Evolutionary conservation across 2,329 filamentous ascomycete genomes (phyloP), one percentile per base, ranked within the genome.

Genomic region (Graphilbum ipis-grandicollis): DNA sequence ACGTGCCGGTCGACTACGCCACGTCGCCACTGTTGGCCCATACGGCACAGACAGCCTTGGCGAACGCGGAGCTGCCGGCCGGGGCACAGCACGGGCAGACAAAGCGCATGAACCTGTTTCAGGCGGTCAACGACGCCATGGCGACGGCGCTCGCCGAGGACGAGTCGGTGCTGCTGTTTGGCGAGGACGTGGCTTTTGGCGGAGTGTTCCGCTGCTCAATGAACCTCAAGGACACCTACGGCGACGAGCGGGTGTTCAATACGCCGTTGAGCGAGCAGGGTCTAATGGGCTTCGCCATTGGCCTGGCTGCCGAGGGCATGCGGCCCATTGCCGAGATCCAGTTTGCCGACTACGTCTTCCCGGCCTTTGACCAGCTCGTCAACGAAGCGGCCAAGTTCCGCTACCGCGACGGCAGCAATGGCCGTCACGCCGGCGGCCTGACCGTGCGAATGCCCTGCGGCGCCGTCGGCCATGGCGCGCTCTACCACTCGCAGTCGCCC

Each of bases 171-270:
- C 62, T 96, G 39, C 68, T 98, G 9, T 98, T 98, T 50, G 90
- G 90, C 31, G 90, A 98, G 57, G 90, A 98, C 52, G 85, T 98
- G 8, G 83, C 90, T 13, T 98, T 98, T 40, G 90, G 90, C 31
- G 90, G 90, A 37, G 90, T 98, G 14, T 98, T 98, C 52, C 72
- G 90, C 39, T 94, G 85, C 58, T 88, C 83, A 23, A 88, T 90
- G 75, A 83, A 86, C 48, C 67, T 98, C 14, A 75, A 84, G 23
- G 80, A 85, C 43, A 83, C 83, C 39, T 93, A 90, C 54, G 90
- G 90, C 9, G 68, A 73, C 3, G 80, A 90, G 40, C 69, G 90
- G 39, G 86, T 98, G 25, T 98, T 98, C 66, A 96, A 98, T 57
- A 96, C 86, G 15, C 90, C 90, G 1, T 59, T 98, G 46, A 83